phyloP scores from a whole-genome alignment of 352 stramenopile species.

The Globisporangium okanoganense region DNA sequence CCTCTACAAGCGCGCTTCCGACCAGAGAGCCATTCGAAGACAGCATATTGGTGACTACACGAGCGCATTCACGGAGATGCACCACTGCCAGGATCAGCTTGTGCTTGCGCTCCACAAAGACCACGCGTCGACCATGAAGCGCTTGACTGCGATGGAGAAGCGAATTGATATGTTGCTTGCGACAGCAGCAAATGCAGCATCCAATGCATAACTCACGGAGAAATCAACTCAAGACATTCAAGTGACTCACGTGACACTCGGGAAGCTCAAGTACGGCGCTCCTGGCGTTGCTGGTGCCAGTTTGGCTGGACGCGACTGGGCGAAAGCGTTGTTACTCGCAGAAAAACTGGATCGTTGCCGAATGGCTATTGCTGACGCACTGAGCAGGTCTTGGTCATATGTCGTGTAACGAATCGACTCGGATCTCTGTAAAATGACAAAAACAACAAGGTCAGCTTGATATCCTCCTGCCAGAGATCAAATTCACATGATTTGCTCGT shows the following conservation, averaged over 20 bases:
- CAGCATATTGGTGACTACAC: conserved; percentile 35
- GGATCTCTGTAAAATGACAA: conserved; percentile 20
- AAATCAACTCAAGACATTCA: neutral
- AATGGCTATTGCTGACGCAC: conserved; percentile 51
- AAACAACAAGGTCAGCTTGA: neutral
- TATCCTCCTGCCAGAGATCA: neutral
- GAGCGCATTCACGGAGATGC: conserved; percentile 38
- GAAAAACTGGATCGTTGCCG: conserved; percentile 30
- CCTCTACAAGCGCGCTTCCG: conserved; percentile 31
- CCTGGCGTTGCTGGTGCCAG: conserved; percentile 8
- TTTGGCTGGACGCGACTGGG: conserved; percentile 9
- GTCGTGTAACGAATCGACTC: conserved; percentile 26
- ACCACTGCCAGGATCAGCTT: conserved; percentile 40
- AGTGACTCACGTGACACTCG: conserved; percentile 26
- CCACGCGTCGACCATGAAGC: conserved; percentile 33
- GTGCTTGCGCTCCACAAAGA: conserved; percentile 40
- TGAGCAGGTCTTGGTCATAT: conserved; percentile 57
- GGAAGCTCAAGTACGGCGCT: conserved; percentile 36
- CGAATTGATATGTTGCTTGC: conserved; percentile 34
- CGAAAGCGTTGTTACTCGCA: conserved; percentile 4
- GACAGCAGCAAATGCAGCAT: conserved; percentile 10
- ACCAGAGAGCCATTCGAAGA: conserved; percentile 50
- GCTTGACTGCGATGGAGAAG: conserved; percentile 35
- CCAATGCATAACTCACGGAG: conserved; percentile 3
- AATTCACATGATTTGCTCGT: neutral